phyloP scores from a whole-genome alignment of 345 rosid genomes.

The Gossypium anomalum region DNA sequence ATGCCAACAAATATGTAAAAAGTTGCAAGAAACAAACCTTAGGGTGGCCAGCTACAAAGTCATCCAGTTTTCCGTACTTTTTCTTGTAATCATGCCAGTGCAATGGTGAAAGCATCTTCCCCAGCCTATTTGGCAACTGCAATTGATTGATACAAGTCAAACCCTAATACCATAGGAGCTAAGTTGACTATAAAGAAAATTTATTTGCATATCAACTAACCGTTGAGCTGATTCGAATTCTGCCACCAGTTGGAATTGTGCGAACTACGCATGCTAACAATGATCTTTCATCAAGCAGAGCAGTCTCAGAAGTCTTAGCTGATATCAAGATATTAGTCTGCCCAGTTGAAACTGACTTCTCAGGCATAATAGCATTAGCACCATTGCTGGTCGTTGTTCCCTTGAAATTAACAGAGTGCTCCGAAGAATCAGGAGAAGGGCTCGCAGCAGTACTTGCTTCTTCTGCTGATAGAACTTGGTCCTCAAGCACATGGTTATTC shows the following conservation, averaged over 20 bases:
- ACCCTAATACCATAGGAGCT: conserved; percentile 8
- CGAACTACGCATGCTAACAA: conserved; percentile 88
- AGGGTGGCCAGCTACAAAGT: conserved; percentile 73
- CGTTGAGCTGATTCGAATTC: conserved; percentile 82
- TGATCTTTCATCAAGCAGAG: conserved; percentile 79
- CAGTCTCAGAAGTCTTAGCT: conserved; percentile 46
- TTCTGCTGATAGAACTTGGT: conserved; percentile 48
- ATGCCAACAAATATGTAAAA: neutral
- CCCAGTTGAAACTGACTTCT: conserved; percentile 36
- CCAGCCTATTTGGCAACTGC: conserved; percentile 91
- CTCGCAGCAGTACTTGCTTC: conserved; percentile 39
- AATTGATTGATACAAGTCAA: conserved; percentile 17
- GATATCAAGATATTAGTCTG: conserved; percentile 26
- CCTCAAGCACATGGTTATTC: conserved; percentile 34
- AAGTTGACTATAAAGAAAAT: neutral
- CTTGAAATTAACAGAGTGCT: conserved; percentile 27
- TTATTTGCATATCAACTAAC: conserved; percentile 35
- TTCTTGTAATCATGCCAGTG: conserved; percentile 97
- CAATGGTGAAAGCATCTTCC: conserved; percentile 94
- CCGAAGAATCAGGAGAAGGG: conserved; percentile 35
- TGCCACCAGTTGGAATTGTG: conserved; percentile 92
- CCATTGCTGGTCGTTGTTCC: conserved; percentile 33
- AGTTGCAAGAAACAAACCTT: conserved; percentile 44
- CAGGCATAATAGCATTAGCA: conserved; percentile 31
- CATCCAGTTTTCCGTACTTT: conserved; percentile 91